Conservation (phyloP, 1,284 basidiomycete species). For the Ustilago shanxiensis region DNA sequence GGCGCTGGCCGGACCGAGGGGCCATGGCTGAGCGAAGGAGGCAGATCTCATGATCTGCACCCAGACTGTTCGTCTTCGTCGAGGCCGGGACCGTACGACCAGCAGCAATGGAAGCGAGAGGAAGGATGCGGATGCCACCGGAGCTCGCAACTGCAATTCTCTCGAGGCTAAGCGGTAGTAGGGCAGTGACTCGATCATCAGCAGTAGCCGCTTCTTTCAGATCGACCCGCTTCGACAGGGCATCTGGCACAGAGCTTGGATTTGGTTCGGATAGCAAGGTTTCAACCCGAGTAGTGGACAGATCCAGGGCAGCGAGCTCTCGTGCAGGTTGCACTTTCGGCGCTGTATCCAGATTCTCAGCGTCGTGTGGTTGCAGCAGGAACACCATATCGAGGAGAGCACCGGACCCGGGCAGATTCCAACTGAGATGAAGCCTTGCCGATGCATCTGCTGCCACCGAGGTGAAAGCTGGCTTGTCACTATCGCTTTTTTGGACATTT, state of each 20-base stretch:
- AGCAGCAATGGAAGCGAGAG: slow-evolving; percentile 22
- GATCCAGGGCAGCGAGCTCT: slow-evolving; percentile 25
- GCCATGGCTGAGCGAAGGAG: slow-evolving; percentile 41
- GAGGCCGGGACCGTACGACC: background rate
- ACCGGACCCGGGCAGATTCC: slow-evolving; percentile 33
- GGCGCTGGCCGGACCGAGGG: slow-evolving; percentile 40
- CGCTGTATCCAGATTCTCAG: background rate
- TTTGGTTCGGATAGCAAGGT: slow-evolving; percentile 14
- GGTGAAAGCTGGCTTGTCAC: background rate
- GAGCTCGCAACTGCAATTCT: slow-evolving; percentile 30
- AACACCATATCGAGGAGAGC: slow-evolving; percentile 29
- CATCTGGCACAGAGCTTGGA: background rate
- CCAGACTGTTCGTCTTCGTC: slow-evolving; percentile 18
- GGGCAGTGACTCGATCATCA: slow-evolving; percentile 19
- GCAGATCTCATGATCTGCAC: slow-evolving; percentile 25
- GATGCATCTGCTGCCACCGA: background rate
- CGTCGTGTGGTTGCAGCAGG: slow-evolving; percentile 13
- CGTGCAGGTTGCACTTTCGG: background rate
- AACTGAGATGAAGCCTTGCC: slow-evolving; percentile 22
- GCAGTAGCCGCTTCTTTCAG: background rate
- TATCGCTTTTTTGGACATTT: background rate
- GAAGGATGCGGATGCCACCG: slow-evolving; percentile 21
- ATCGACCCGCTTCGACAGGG: too few relatives aligned
- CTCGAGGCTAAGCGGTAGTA: slow-evolving; percentile 49
- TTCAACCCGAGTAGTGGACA: slow-evolving; percentile 15